Evolutionary conservation across 441 rosid species (phyloP), one percentile per base, ranked within the genome.

Genomic region (Rhodomyrtus psidioides): DNA sequence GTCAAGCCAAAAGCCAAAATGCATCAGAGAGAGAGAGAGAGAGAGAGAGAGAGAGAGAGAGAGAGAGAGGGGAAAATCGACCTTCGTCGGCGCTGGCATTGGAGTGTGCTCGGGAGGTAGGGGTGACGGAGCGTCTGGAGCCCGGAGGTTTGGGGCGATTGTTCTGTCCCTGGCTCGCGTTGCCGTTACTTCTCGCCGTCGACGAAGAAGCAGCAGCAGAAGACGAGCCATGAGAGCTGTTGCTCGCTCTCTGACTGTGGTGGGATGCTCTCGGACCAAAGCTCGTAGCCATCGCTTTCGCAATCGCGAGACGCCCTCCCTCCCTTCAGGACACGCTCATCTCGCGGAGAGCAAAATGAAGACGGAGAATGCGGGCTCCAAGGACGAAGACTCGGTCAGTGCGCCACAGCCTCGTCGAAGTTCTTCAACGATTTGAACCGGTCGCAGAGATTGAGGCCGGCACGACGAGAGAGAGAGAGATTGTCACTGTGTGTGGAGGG

Each of bases 81-180:
- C 86, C 86, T 75, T 27, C 82, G 83, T 92, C 93, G 39, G 90
- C 93, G 65, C 88, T 85, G 46, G 91, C 91, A 70, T 82, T 90
- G 9, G 94, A 90, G 39, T 59, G 89, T 19, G 96, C 85, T 56
- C 97, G 93, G 79, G 92, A 88, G 53, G 90, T 90, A 55, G 96
- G 95, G 82, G 95, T 94, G 27, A 92, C 92, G 88, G 98, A 91
- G 85, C 97, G 98, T 60, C 97, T 86, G 39, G 28, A 87, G 53
- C 94, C 82, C 28, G 94, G 53, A 44, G 93, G 82, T 83, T 59
- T 87, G 84, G 86, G 60, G 82, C 86, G 86, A 84, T 24, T 51
- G 76, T 49, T 55, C 62, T 42, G 34, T 15, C 84, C 60, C 60
- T 17, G 21, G 83, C n/a, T 23, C n/a, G 13, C 84, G 74, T 12